Evolutionary conservation across 2,329 filamentous ascomycete species (phyloP).

Genomic region (Elsinoe ampelina): DNA sequence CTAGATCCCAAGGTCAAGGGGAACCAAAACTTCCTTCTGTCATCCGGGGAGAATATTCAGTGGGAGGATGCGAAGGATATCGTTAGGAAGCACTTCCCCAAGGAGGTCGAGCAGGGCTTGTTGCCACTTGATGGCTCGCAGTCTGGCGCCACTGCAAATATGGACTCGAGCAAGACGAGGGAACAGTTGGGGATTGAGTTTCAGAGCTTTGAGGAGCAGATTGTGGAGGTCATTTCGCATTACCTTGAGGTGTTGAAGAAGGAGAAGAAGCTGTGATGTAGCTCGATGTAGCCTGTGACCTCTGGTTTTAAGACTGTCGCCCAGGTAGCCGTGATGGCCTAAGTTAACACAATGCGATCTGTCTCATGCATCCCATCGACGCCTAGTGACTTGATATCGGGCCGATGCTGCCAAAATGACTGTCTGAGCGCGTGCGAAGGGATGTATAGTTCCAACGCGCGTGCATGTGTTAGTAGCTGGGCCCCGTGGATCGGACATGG

Average conservation of each 20-base stretch:
- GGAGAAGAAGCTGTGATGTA: not conserved
- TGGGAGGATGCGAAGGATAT: slow-evolving; percentile 19
- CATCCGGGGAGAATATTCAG: slow-evolving; percentile 3
- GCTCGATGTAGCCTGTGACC: too few relatives aligned
- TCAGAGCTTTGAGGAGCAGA: slow-evolving; percentile 16
- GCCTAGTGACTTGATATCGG: too few relatives aligned
- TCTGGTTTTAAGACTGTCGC: too few relatives aligned
- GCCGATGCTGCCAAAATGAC: too few relatives aligned
- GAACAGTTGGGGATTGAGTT: slow-evolving; percentile 17
- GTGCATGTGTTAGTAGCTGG: not conserved
- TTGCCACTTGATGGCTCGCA: slow-evolving; percentile 14
- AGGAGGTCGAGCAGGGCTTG: slow-evolving; percentile 15
- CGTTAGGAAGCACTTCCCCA: slow-evolving; percentile 16
- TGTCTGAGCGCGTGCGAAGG: too few relatives aligned
- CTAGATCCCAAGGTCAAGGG: slow-evolving; percentile 17
- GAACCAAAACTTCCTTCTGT: slow-evolving; percentile 8
- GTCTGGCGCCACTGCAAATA: slow-evolving; percentile 14
- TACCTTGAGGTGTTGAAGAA: slow-evolving; percentile 18
- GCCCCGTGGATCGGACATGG: not conserved
- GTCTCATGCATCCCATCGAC: too few relatives aligned
- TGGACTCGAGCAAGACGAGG: slow-evolving; percentile 18
- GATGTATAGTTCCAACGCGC: too few relatives aligned
- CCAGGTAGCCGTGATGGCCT: too few relatives aligned
- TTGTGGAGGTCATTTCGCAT: slow-evolving; percentile 16
- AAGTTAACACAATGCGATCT: too few relatives aligned